Evolutionary conservation across 768 basidiomycete genomes (phyloP), one percentile per base, ranked within the genome.

Genomic region (Trametes villosa): DNA sequence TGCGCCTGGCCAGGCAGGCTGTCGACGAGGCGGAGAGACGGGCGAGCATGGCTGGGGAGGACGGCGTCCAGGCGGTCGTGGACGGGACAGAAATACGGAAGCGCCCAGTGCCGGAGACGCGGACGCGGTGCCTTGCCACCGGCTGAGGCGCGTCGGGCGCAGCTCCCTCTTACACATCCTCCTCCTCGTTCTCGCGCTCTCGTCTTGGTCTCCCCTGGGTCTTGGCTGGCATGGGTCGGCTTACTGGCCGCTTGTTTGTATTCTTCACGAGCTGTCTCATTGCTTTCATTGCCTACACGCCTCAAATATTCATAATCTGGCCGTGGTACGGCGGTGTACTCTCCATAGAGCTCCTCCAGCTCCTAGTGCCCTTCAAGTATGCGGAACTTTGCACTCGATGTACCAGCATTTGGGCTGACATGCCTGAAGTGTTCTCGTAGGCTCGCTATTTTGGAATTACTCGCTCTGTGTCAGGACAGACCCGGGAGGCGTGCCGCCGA

Each of bases 331-430:
- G 94, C 40, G 74, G 82, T 36, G 87, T 75, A 50, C 63, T 92
- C 63, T 87, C 92, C 15, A 75, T 91, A 41, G 86, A 94, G 68
- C 84, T 96, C 45, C 61, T 96, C 38, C 76, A 73, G 22, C 80
- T 96, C n/a, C 80, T 97, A 22, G 64, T 86, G 2, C 96, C 96
- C 9, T 96, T 96, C 89, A 96, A 96, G 94, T 95, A 71, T 71
- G 89, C 12, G 24, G 9, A 22, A 17, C 29, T 42, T 22, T 7
- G 13, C 27, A 45, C 13, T 11, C 36, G 38, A 29, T 13, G 38
- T 9, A 13, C 22, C 49, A 33, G n/a, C 38, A 62, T 53, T 33
- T 53, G 67, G 51, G 46, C 31, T 57, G n/a, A 44, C 24, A 9
- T 45, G 34, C 58, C 41, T 7, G 22, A 66, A 98, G 96, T 69